These are phyloP conservation scores for Camellia oleifera DNA, from an alignment of 179 eudicot genomes.

Conservation along the genomic window DNA sequence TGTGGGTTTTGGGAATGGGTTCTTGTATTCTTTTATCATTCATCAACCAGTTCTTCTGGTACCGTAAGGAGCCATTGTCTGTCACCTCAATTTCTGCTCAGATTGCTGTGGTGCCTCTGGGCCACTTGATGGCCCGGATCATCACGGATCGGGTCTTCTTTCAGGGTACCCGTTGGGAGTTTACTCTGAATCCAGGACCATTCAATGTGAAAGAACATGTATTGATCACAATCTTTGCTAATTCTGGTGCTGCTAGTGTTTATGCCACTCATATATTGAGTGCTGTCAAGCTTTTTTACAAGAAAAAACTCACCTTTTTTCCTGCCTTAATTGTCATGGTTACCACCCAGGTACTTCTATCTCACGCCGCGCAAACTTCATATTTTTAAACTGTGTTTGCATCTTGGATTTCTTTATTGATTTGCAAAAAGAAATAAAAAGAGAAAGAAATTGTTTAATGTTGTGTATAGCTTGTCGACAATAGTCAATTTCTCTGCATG, in stretches of 20 bases:
- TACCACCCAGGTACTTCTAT: conserved; percentile 65
- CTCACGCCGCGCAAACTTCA: neutral
- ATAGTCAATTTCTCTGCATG: too few relatives aligned
- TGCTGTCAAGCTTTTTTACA: conserved; percentile 62
- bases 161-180: conserved; percentile 40
- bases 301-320: conserved; percentile 46
- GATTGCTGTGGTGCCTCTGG: conserved; percentile 73
- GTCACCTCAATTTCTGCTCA: conserved; percentile 53
- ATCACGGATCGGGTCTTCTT: conserved; percentile 43
- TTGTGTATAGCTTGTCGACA: too few relatives aligned
- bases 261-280: conserved; percentile 76
- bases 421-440: too few relatives aligned
- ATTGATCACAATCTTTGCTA: conserved; percentile 73
- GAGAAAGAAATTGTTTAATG: too few relatives aligned
- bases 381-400: too few relatives aligned
- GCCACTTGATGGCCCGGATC: conserved; percentile 69
- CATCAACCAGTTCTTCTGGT: conserved; percentile 86
- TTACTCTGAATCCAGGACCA: conserved; percentile 69
- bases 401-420: too few relatives aligned
- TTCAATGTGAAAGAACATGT: conserved; percentile 83
- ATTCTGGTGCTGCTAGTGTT: conserved; percentile 68
- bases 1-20: conserved; percentile 67
- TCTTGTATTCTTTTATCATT: conserved; percentile 54
- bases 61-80: conserved; percentile 50
- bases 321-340: conserved; percentile 73